Percentiles rank a stretch among this genome's conserved stretches.
These are phyloP conservation scores for Fragaria ananassa DNA, from an alignment of 306 rosid species.

Conservation along the genomic window DNA sequence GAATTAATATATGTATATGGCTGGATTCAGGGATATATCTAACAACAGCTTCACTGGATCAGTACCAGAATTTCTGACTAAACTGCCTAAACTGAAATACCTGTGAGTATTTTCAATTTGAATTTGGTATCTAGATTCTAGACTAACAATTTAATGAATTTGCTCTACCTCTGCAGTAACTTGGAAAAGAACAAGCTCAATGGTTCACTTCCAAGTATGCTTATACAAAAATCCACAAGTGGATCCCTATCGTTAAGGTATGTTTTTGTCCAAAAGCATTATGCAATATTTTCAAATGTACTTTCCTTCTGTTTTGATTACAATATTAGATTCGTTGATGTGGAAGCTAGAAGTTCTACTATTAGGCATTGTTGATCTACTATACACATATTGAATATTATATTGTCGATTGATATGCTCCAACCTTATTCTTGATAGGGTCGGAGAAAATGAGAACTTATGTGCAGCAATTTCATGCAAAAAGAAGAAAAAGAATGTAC, in stretches of 20 bases:
- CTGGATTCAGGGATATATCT: conserved; percentile 45
- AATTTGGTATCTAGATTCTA: not conserved
- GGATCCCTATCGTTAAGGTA: conserved; percentile 39
- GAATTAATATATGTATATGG: not conserved
- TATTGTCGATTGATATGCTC: not conserved
- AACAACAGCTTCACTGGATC: conserved; percentile 43
- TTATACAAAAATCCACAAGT: conserved; percentile 20
- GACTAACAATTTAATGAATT: not conserved
- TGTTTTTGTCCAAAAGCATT: not conserved
- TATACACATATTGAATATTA: not conserved
- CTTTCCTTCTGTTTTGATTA: not conserved
- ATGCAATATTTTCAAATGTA: not conserved
- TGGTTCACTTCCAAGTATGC: conserved; percentile 34
- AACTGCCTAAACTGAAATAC: conserved; percentile 24
- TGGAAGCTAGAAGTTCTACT: not conserved
- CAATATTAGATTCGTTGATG: not conserved
- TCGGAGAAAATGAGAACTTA: conserved; percentile 41
- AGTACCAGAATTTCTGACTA: conserved; percentile 32
- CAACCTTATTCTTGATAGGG: conserved; percentile 25
- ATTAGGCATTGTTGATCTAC: not conserved
- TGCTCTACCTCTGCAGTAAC: conserved; percentile 23
- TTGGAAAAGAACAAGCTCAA: conserved; percentile 40
- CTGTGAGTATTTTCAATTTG: conserved; percentile 34
- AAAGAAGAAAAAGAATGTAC: conserved; percentile 14
- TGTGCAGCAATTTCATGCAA: conserved; percentile 43